Conservation (phyloP, 192 early-diverging fungal species). For the Backusella psychrophila region DNA sequence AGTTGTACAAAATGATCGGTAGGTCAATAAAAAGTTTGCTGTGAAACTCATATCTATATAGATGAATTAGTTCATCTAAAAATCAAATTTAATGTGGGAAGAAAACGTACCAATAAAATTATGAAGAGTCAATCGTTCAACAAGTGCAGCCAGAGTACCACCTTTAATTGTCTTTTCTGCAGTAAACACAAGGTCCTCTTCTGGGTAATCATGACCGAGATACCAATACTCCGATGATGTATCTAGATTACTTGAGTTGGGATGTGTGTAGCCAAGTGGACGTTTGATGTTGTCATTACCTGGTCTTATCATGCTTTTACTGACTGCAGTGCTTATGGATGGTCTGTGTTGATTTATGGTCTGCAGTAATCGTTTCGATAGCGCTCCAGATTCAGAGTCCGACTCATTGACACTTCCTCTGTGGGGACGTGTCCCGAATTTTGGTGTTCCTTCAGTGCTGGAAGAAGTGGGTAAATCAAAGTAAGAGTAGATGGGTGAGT, state of each 20-base stretch:
- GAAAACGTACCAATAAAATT: slow-evolving; percentile 47
- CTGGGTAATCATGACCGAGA: slow-evolving; percentile 73
- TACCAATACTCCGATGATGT: slow-evolving; percentile 68
- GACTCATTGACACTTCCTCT: slow-evolving; percentile 12
- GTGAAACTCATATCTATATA: slow-evolving; percentile 74
- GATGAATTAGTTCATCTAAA: neutral
- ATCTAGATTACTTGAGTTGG: neutral
- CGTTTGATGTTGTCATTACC: slow-evolving; percentile 7
- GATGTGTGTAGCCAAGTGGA: neutral
- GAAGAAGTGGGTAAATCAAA: neutral
- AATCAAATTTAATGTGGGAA: neutral
- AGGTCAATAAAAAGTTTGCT: slow-evolving; percentile 90
- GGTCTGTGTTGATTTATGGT: neutral
- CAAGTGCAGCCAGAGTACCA: slow-evolving; percentile 82
- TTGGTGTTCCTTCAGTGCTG: neutral
- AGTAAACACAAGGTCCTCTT: slow-evolving; percentile 79
- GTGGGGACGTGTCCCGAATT: neutral
- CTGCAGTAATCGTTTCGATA: neutral
- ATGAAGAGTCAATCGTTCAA: slow-evolving; percentile 91
- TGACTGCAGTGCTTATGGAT: slow-evolving; percentile 1
- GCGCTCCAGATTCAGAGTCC: neutral
- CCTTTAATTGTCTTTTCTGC: slow-evolving; percentile 86
- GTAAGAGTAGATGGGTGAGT: slow-evolving; percentile 1
- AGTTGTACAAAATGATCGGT: slow-evolving; percentile 87
- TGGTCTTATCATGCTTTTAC: neutral